These are phyloP conservation scores for Tetraselmis striata DNA, from an alignment of 139 green algal species.

Conservation along the genomic window DNA sequence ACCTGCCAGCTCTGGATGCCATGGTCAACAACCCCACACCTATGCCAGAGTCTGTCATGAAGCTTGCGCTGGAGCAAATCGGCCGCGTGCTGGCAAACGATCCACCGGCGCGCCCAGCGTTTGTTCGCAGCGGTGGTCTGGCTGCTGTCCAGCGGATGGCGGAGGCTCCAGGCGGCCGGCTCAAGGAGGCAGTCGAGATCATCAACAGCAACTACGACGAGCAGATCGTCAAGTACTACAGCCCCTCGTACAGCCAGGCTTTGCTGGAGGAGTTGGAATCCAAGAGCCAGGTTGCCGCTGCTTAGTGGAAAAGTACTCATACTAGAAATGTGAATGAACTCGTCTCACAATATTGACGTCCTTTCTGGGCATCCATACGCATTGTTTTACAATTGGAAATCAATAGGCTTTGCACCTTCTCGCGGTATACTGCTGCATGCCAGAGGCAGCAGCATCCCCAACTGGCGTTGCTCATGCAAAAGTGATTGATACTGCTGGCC, in stretches of 20 bases:
- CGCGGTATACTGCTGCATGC: no score
- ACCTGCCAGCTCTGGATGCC: slow-evolving; percentile 67
- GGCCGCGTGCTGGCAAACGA: slow-evolving; percentile 74
- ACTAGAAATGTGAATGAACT: not conserved
- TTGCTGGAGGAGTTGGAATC: slow-evolving; percentile 74
- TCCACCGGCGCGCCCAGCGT: slow-evolving; percentile 51
- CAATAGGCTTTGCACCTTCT: no score
- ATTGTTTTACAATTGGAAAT: no score
- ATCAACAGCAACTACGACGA: slow-evolving; percentile 76
- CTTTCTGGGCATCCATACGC: no score
- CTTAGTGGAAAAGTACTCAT: not conserved
- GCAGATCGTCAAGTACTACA: slow-evolving; percentile 81
- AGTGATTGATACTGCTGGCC: no score
- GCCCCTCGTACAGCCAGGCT: slow-evolving; percentile 61
- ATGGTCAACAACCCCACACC: slow-evolving; percentile 50
- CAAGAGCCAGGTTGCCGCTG: not conserved
- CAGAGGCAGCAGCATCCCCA: no score
- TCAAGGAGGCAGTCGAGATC: slow-evolving; percentile 73
- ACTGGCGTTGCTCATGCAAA: no score
- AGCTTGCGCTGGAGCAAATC: slow-evolving; percentile 74
- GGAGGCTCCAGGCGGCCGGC: slow-evolving; percentile 51
- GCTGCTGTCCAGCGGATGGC: slow-evolving; percentile 73
- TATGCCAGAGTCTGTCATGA: slow-evolving; percentile 67
- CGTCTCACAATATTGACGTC: no score
- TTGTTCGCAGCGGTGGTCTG: slow-evolving; percentile 79